These are phyloP conservation scores for Solanum ossicruentum DNA, from an alignment of 257 asterid genomes.

Conservation along the genomic window DNA sequence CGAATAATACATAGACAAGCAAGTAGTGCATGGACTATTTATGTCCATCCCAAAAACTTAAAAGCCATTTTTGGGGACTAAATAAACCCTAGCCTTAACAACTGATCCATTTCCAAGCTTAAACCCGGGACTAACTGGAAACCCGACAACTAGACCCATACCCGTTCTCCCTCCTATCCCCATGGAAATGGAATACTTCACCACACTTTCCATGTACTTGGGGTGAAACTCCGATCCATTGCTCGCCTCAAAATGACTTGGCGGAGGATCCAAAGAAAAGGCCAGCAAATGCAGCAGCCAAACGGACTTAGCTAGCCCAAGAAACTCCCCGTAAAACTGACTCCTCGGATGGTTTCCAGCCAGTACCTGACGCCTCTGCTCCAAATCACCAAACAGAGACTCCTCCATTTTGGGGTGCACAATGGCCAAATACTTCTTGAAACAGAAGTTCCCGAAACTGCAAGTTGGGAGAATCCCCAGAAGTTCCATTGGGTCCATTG, in stretches of 20 bases:
- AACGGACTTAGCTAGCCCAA: conserved; percentile 71
- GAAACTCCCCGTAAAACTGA: conserved; percentile 70
- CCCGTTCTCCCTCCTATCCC: conserved; percentile 31
- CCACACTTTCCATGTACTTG: conserved; percentile 87
- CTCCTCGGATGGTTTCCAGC: conserved; percentile 84
- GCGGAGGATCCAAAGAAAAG: conserved; percentile 72
- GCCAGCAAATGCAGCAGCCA: conserved; percentile 96
- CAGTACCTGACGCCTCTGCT: conserved; percentile 79
- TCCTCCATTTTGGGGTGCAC: conserved; percentile 98
- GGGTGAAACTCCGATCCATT: conserved; percentile 84
- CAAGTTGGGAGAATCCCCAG: conserved; percentile 82
- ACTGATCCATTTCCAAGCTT: conserved; percentile 74
- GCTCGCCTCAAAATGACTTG: conserved; percentile 86
- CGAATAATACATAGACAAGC: background rate
- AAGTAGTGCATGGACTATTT: background rate
- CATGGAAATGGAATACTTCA: conserved; percentile 26
- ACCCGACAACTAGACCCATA: conserved; percentile 49
- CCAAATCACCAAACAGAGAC: conserved; percentile 86
- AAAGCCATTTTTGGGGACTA: conserved; percentile 47
- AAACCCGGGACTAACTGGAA: conserved; percentile 90
- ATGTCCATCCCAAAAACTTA: background rate
- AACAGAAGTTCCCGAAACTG: conserved; percentile 83
- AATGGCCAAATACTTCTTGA: conserved; percentile 71
- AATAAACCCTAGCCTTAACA: conserved; percentile 74
- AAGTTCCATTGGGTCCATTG: conserved; percentile 86